Evolutionary conservation across 768 basidiomycete species (phyloP).

Genomic region (Krasilnikovozyma curviuscula): DNA sequence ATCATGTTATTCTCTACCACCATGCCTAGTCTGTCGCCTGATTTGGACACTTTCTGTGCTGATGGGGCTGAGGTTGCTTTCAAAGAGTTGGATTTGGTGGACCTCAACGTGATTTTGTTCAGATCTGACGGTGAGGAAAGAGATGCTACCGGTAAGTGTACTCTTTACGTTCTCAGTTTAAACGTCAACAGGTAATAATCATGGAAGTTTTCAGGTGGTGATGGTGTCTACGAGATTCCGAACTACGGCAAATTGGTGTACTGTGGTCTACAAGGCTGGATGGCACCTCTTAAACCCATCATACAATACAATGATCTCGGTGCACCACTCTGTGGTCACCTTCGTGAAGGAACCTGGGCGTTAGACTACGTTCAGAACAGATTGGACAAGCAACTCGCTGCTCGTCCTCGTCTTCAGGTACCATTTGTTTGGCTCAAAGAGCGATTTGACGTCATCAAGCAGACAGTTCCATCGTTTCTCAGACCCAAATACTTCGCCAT

Average conservation of each 20-base stretch:
- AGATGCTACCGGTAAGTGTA: conserved; percentile 45
- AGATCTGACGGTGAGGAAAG: conserved; percentile 78
- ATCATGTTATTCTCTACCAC: conserved; percentile 83
- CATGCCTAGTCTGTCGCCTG: conserved; percentile 47
- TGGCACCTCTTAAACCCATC: conserved; percentile 64
- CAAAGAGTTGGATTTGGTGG: conserved; percentile 52
- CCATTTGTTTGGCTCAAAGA: conserved; percentile 71
- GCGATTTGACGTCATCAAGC: conserved; percentile 64
- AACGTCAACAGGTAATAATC: neutral
- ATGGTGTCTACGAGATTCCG: conserved; percentile 67
- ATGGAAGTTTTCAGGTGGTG: conserved; percentile 30
- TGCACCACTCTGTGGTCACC: conserved; percentile 68
- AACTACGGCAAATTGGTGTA: conserved; percentile 56
- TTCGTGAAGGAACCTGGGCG: conserved; percentile 79
- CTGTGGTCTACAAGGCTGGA: conserved; percentile 95
- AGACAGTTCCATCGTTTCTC: conserved; percentile 59
- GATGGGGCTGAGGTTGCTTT: conserved; percentile 56
- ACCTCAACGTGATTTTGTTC: conserved; percentile 71
- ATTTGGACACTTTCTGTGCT: conserved; percentile 54
- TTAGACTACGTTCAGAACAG: conserved; percentile 65
- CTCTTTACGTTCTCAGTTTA: too few relatives aligned
- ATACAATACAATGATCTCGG: conserved; percentile 85
- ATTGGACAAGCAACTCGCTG: conserved; percentile 35
- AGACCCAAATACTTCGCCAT: conserved; percentile 93
- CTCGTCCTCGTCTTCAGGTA: conserved; percentile 46